Evolutionary conservation across 176 grass and related monocot genomes (phyloP).

Genomic region (Rhipidocladum racemiflorum): DNA sequence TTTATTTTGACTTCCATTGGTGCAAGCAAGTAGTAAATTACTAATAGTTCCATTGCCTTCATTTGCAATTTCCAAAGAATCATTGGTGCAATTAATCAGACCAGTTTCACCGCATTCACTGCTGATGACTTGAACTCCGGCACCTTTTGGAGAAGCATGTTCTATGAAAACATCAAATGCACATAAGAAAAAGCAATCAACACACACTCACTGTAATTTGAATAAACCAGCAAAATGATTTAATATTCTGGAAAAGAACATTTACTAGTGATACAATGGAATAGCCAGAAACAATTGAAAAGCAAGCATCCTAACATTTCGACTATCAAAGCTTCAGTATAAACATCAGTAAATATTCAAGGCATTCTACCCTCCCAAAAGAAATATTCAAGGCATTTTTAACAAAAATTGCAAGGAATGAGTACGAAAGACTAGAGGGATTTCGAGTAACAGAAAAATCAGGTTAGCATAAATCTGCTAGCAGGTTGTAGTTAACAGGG

Average conservation of each 20-base stretch:
- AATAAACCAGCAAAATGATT: background rate
- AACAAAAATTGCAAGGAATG: background rate
- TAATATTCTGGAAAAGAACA: background rate
- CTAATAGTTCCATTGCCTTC: background rate
- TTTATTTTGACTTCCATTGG: slow-evolving; percentile 5
- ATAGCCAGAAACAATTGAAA: slow-evolving; percentile 20
- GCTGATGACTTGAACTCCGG: background rate
- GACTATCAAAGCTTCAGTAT: background rate
- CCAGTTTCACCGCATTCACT: background rate
- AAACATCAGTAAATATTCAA: background rate
- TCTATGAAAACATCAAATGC: slow-evolving; percentile 15
- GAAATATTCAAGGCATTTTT: background rate
- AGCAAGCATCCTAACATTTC: background rate
- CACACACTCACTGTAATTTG: background rate
- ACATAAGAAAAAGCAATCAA: slow-evolving; percentile 11
- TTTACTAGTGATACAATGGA: background rate
- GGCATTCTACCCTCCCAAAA: background rate
- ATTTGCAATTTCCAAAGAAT: slow-evolving; percentile 19
- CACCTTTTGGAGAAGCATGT: slow-evolving; percentile 23
- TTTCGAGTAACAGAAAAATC: background rate
- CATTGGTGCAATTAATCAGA: background rate
- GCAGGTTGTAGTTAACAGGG: background rate
- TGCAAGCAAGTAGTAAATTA: background rate
- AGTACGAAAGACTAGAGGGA: background rate
- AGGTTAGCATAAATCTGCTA: background rate